A percentile compares a stretch with the other conserved stretches of the same genome.
phyloP scores from a whole-genome alignment of 257 asterid genomes.

The Solanum etuberosum region DNA sequence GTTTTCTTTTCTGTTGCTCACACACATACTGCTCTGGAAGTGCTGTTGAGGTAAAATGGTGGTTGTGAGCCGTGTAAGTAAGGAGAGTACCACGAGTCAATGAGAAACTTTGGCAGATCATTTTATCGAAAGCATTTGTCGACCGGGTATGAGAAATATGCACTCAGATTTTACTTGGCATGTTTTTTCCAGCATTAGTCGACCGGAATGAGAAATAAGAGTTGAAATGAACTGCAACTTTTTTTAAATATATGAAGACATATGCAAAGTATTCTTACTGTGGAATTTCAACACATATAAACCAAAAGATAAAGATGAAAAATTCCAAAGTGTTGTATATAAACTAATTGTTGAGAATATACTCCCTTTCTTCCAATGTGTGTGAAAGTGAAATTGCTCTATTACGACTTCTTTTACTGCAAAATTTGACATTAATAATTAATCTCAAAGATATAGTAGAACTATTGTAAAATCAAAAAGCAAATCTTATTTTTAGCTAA shows the following conservation, averaged over 20 bases:
- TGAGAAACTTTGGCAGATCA: background rate
- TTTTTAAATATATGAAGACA: background rate
- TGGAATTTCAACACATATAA: background rate
- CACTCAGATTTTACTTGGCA: background rate
- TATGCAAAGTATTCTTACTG: background rate
- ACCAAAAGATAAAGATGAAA: too few species aligned
- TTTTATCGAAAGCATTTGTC: background rate
- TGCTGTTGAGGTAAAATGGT: background rate
- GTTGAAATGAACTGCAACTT: background rate
- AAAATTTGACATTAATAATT: too few species aligned
- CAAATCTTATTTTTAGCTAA: too few species aligned
- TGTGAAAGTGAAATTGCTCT: too few species aligned
- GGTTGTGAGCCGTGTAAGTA: background rate
- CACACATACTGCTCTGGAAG: background rate
- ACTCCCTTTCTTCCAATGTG: too few species aligned
- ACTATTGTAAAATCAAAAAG: too few species aligned
- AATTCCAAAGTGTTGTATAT: too few species aligned
- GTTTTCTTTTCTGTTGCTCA: background rate
- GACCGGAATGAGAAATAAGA: background rate
- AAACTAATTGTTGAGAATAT: too few species aligned
- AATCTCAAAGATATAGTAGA: fast-evolving
- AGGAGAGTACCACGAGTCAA: background rate
- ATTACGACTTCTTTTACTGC: too few species aligned
- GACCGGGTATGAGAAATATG: background rate
- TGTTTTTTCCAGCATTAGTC: background rate